A percentile compares a stretch with the other conserved stretches of the same genome.
Conservation (phyloP, 2,329 filamentous ascomycete species). For the Fonsecaea multimorphosa region DNA sequence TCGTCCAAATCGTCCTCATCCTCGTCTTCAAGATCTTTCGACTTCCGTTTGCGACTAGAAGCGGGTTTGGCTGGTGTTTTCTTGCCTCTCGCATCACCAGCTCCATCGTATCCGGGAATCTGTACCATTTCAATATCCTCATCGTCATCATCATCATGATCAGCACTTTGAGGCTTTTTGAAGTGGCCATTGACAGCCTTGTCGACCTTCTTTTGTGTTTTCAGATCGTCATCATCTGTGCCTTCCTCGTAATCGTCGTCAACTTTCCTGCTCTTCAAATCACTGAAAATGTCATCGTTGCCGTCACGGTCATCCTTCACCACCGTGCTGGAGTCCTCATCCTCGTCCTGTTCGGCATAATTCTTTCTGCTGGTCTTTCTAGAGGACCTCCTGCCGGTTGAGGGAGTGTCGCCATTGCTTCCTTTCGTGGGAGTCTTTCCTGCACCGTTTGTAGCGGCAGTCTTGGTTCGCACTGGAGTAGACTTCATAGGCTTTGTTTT, state of each 20-base stretch:
- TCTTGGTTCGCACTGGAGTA: slow-evolving; percentile 35
- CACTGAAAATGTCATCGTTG: slow-evolving; percentile 84
- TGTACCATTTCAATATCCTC: slow-evolving; percentile 37
- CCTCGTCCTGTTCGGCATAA: slow-evolving; percentile 48
- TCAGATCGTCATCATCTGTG: slow-evolving; percentile 58
- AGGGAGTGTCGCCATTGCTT: slow-evolving; percentile 45
- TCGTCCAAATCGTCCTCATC: slow-evolving; percentile 43
- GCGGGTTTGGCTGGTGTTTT: slow-evolving; percentile 41
- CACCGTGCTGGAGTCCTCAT: slow-evolving; percentile 64
- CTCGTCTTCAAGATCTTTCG: slow-evolving; percentile 60
- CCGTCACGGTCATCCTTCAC: slow-evolving; percentile 72
- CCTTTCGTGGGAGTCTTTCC: slow-evolving; percentile 33
- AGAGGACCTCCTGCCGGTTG: slow-evolving; percentile 37
- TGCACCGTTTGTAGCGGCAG: slow-evolving; percentile 33
- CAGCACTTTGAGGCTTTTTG: slow-evolving; percentile 32
- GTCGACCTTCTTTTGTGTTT: slow-evolving; percentile 45
- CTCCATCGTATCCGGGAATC: slow-evolving; percentile 37
- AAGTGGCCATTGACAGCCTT: slow-evolving; percentile 18
- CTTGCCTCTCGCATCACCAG: slow-evolving; percentile 47
- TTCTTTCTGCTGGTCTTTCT: slow-evolving; percentile 45
- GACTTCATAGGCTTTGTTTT: slow-evolving; percentile 54
- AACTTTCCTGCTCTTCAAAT: slow-evolving; percentile 68
- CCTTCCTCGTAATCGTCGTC: slow-evolving; percentile 73
- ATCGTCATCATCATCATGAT: slow-evolving; percentile 44
- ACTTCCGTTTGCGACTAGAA: slow-evolving; percentile 61